A percentile compares a stretch with the other conserved stretches of the same genome.
phyloP scores from a whole-genome alignment of 768 basidiomycete genomes.

The Mycena crocata region DNA sequence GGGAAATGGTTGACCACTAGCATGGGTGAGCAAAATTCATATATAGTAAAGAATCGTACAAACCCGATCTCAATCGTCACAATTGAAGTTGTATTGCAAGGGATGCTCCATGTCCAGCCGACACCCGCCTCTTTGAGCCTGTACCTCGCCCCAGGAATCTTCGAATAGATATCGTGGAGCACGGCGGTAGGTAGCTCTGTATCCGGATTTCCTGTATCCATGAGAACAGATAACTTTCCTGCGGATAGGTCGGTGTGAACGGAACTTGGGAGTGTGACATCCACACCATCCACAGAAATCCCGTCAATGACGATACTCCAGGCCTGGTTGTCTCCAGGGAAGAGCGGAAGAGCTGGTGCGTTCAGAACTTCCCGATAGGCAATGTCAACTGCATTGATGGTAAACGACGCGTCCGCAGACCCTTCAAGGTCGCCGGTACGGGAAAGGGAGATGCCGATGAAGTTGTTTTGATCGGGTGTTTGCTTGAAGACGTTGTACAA shows the following conservation, averaged over 20 bases:
- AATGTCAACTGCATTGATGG: conserved; percentile 8
- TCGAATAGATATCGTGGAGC: conserved; percentile 5
- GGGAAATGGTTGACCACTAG: not conserved
- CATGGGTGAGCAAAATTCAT: not conserved
- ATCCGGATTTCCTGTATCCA: conserved; percentile 21
- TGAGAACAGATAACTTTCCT: not conserved
- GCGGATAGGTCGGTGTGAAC: not conserved
- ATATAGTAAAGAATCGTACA: not conserved
- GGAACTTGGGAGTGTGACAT: not conserved
- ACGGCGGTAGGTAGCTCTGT: not conserved
- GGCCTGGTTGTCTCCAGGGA: not conserved
- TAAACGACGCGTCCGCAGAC: conserved; percentile 6
- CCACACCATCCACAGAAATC: not conserved
- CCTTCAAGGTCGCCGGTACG: conserved; percentile 19
- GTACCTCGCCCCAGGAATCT: not conserved
- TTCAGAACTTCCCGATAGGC: not conserved
- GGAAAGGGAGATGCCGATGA: conserved; percentile 12
- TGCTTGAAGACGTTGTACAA: conserved; percentile 16
- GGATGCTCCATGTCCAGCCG: not conserved
- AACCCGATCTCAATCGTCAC: conserved; percentile 6
- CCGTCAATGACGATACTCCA: conserved; percentile 11
- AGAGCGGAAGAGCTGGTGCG: not conserved
- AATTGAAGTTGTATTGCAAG: conserved; percentile 8
- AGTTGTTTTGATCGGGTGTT: conserved; percentile 5
- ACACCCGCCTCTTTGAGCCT: not conserved